Base-by-base conservation (phyloP, 1,139 yeast species). In the Debaryomycetaceae sp. region DNA sequence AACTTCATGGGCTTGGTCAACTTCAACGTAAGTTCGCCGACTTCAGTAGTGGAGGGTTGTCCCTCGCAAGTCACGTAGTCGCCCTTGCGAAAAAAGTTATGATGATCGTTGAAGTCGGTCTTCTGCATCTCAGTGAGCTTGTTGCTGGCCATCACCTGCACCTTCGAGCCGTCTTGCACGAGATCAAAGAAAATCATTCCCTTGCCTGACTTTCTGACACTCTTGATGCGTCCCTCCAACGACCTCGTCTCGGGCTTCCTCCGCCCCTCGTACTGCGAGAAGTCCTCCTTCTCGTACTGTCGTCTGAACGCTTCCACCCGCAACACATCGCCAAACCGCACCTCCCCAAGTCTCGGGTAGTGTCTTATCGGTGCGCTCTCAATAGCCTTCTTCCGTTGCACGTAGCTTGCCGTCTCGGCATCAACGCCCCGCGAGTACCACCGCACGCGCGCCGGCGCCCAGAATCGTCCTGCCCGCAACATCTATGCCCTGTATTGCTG, bases 21-120 rank as follows among this genome's bases (percentile, higher is more conserved):
- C 52, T 87, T 81, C 45, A 93, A 57, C 1, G 97, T 85, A 9
- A 91, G 66, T 56, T 88, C 95, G 0, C 95, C 95, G 1, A 83
- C 80, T 44, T 83, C 80, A 0, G 97, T 87, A 4, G 78, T 62
- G 35, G 95, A 87, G 0, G 97, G 90, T 20, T 58, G 57, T 0
- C 99, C 99, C 5, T 65, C 54, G 33, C 82, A 80, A 6, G 78
- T 68, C 2, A 90, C 67, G 39, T 75, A 77, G 59, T 91, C 99
- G 0, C 97, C 97, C 33, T 78, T 75, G 40, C 83, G 71, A 38
- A 89, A 66, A 36, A 69, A 59, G 3, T 63, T 62, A 57, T 83
- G 84, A 1, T 57, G 47, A 1, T 61, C 57, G 11, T 65, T 60
- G 55, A 87, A 87, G 36, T 68, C 71, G 0, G 72, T 78, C 34